Conservation (phyloP, 2,329 filamentous ascomycete genomes). For the Knufia petricola region DNA sequence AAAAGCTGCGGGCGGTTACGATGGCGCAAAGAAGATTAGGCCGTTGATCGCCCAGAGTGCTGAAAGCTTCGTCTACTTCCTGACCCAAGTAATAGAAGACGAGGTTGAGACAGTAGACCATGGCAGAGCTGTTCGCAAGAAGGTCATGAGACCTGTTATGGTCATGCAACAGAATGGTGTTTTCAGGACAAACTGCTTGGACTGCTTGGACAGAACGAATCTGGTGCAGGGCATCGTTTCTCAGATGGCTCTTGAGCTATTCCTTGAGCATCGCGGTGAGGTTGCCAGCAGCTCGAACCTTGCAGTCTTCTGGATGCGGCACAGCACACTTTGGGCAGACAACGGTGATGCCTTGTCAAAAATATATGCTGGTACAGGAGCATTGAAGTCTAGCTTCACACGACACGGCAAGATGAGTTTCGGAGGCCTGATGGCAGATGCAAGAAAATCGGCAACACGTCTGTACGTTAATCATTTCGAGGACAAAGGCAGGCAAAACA, state of each 20-base stretch:
- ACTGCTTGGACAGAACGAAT: slow-evolving; percentile 93
- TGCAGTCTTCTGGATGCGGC: slow-evolving; percentile 81
- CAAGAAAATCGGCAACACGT: slow-evolving; percentile 84
- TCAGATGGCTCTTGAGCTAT: slow-evolving; percentile 80
- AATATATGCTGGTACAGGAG: slow-evolving; percentile 93
- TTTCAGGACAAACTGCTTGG: slow-evolving; percentile 89
- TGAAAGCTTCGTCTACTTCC: slow-evolving; percentile 84
- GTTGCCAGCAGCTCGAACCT: slow-evolving; percentile 40
- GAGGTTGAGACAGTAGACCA: slow-evolving; percentile 23
- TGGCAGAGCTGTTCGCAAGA: slow-evolving; percentile 31
- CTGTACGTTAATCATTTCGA: slow-evolving; percentile 97
- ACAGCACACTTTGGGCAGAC: slow-evolving; percentile 92
- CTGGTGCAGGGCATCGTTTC: slow-evolving; percentile 93
- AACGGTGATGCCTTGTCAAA: slow-evolving; percentile 90
- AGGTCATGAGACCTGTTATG: slow-evolving; percentile 44
- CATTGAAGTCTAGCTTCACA: slow-evolving; percentile 90
- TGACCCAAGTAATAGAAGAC: slow-evolving; percentile 61
- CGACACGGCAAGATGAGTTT: slow-evolving; percentile 91
- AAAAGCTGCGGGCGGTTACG: slow-evolving; percentile 74
- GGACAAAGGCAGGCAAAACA: slow-evolving; percentile 85
- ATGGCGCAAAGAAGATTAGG: slow-evolving; percentile 77
- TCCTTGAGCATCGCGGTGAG: slow-evolving; percentile 63
- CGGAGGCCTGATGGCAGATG: slow-evolving; percentile 86
- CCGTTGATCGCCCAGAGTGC: slow-evolving; percentile 68
- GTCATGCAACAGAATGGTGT: slow-evolving; percentile 89